Conservation (phyloP, 176 grass and related monocot species). For the sorghum (Sorghum bicolor) region Sorghum_bicolor_NCBIv3 NC_012872.2:9789001-9789500, state of each 20-base stretch:
- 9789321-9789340: slow-evolving; percentile 64
- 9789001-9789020: not conserved
- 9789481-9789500: not conserved
- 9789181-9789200: slow-evolving; percentile 56
- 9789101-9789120: not conserved
- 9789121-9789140: slow-evolving; percentile 8
- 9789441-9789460: not conserved
- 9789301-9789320: slow-evolving; percentile 42
- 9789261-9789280: not conserved
- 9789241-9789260: not conserved
- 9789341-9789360: slow-evolving; percentile 58
- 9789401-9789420: slow-evolving; percentile 41
- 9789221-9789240: not conserved
- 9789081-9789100: not conserved
- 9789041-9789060: not conserved
- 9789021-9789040: not conserved
- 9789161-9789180: slow-evolving; percentile 44
- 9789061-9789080: not conserved
- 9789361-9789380: slow-evolving; percentile 58
- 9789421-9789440: slow-evolving; percentile 14
- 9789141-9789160: not conserved
- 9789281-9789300: slow-evolving; percentile 1
- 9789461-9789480: not conserved
- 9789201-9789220: slow-evolving; percentile 40
- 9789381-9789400: slow-evolving; percentile 36